phyloP scores from a whole-genome alignment of 2,329 filamentous ascomycete genomes.

The Zelopaecilomyces penicillatus region DNA sequence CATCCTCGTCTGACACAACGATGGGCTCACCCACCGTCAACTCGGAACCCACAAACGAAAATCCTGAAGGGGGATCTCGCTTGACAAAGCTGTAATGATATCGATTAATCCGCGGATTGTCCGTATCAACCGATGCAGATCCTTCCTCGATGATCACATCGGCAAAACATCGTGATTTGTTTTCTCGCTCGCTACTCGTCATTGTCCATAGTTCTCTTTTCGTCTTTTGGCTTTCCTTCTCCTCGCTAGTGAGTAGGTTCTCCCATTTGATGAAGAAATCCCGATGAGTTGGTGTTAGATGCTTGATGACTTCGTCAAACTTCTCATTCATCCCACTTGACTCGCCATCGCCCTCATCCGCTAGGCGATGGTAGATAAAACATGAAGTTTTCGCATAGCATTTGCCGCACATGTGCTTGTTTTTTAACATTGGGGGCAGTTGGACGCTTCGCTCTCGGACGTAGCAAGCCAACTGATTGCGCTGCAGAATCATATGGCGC shows the following conservation, averaged over 20 bases:
- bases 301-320: constrained; percentile 72
- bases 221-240: constrained; percentile 79
- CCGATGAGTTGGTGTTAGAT: constrained; percentile 65
- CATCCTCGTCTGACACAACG: constrained; percentile 91
- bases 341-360: constrained; percentile 74
- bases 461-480: constrained; percentile 80
- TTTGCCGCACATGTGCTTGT: constrained; percentile 69
- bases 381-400: constrained; percentile 90
- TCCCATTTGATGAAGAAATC: constrained; percentile 96
- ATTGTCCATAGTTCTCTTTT: constrained; percentile 94
- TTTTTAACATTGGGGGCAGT: constrained; percentile 79
- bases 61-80: constrained; percentile 47
- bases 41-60: constrained; percentile 89
- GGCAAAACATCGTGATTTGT: constrained; percentile 80
- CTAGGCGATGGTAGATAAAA: constrained; percentile 87
- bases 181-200: constrained; percentile 80
- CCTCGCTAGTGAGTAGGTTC: constrained; percentile 83
- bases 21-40: constrained; percentile 81
- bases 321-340: constrained; percentile 72
- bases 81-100: constrained; percentile 83
- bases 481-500: constrained; percentile 92
- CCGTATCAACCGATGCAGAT: constrained; percentile 59
- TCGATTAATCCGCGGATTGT: constrained; percentile 78
- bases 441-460: constrained; percentile 71
- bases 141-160: constrained; percentile 77